Evolutionary conservation across 768 basidiomycete species (phyloP), one percentile per base, ranked within the genome.

Genomic region (Tricholomella constricta): DNA sequence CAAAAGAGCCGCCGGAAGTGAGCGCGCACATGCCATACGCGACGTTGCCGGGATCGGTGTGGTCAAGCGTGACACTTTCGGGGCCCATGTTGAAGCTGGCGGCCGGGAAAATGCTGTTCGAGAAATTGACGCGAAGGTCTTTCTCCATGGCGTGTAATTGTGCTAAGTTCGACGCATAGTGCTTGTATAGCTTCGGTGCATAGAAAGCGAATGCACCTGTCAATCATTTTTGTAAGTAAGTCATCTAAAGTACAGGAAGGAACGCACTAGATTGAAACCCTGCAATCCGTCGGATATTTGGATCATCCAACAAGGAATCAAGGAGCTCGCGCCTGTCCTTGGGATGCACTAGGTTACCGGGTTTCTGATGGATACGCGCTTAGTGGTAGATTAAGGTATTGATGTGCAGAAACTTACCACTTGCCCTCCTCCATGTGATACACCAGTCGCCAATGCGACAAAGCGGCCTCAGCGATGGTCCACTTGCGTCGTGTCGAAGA

Each of bases 221-320:
- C 11, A 29, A 29, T 6, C 6, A 32, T 32, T 9, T 10, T 11
- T 31, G 29, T 31, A 6, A 31, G 29, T 11, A n/a, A 11, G 29
- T 6, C 29, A 31, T 6, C 11, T 6, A 11, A 31, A 31, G 6
- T 31, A 11, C 6, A 31, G 29, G 6, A 11, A 31, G 31, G 10
- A 4, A 10, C 31, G 3, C 31, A 47, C 43, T 37, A 72, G 71
- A 23, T 29, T 49, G 37, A n/a, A 49, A 49, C 5, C 38, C 27
- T 19, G 48, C 48, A 20, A 40, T 27, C 7, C 25, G 14, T 6
- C 6, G 2, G 17, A 49, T 41, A n/a, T 29, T 49, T 4, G 19
- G 17, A 25, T 47, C 29, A 3, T 34, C 27, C 9, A 47, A 6
- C 6, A 47, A 10, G 14, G n/a, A 3, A 14, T 47, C 32, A 10